Percentiles rank a stretch among this genome's conserved stretches.
Evolutionary conservation across 495 filamentous ascomycete species (phyloP).

Genomic region (Aspergillus wentii): DNA sequence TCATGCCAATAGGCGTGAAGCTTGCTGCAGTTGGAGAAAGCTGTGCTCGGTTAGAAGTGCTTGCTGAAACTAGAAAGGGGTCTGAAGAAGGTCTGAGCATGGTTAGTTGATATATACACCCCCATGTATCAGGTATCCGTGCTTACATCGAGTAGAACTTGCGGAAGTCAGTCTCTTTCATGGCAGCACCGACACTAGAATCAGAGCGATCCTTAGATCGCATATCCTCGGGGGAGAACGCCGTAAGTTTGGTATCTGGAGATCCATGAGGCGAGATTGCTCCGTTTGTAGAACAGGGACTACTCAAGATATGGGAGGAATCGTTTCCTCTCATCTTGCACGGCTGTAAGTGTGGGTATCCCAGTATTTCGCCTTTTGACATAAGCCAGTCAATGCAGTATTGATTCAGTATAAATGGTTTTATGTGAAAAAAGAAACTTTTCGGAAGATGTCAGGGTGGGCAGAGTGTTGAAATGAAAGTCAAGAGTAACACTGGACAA

Average conservation of each 20-base stretch:
- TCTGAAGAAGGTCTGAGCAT: slow-evolving; percentile 16
- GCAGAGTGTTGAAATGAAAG: too few species aligned
- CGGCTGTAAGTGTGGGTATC: background rate
- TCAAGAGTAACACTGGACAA: too few species aligned
- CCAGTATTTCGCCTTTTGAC: background rate
- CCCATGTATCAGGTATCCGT: background rate
- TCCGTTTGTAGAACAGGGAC: slow-evolving; percentile 55
- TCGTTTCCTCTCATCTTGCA: slow-evolving; percentile 18
- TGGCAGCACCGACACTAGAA: slow-evolving; percentile 7
- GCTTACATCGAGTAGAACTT: slow-evolving; percentile 19
- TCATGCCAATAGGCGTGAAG: slow-evolving; percentile 28
- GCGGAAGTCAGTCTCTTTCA: slow-evolving; percentile 11
- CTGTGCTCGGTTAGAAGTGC: slow-evolving; percentile 11
- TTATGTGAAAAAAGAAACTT: too few species aligned
- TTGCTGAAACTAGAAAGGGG: slow-evolving; percentile 21
- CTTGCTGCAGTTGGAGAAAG: slow-evolving; percentile 27
- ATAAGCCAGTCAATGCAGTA: too few species aligned
- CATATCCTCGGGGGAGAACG: slow-evolving; percentile 58
- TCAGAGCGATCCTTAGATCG: slow-evolving; percentile 14
- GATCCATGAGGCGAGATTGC: slow-evolving; percentile 54
- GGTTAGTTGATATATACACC: slow-evolving; percentile 5
- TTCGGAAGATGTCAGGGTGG: too few species aligned
- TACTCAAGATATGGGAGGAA: slow-evolving; percentile 30
- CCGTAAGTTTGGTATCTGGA: slow-evolving; percentile 57
- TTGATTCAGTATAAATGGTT: too few species aligned